Conservation (phyloP, 1,139 yeast species). For the Suhomyces panamericanus region DNA sequence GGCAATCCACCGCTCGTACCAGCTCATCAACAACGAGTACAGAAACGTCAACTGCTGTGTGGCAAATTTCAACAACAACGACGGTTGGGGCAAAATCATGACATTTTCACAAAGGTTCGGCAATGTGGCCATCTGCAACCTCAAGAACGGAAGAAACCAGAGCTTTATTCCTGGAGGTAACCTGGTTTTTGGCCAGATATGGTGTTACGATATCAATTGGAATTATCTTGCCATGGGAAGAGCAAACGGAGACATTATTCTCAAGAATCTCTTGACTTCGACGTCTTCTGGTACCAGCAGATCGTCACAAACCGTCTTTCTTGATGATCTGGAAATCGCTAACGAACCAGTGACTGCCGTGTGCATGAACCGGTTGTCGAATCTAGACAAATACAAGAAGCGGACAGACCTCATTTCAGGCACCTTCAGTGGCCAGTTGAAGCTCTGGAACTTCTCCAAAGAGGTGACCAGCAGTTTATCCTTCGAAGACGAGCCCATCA, state of each 20-base stretch:
- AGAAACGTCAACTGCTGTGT: constrained; percentile 30
- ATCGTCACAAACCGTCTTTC: constrained; percentile 23
- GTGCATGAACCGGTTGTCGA: constrained; percentile 20
- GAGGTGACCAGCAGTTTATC: constrained; percentile 13
- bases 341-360: constrained; percentile 22
- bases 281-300: constrained; percentile 32
- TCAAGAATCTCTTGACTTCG: constrained; percentile 37
- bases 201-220: constrained; percentile 34
- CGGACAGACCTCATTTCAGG: constrained; percentile 32
- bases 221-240: constrained; percentile 35
- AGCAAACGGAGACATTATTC: constrained; percentile 29
- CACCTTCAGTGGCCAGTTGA: constrained; percentile 26
- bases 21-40: constrained; percentile 28
- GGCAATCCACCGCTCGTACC: constrained; percentile 33
- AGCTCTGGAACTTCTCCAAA: constrained; percentile 33
- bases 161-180: constrained; percentile 44
- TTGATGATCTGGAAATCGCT: constrained; percentile 10
- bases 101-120: constrained; percentile 37
- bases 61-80: constrained; percentile 41
- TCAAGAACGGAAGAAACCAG: constrained; percentile 44
- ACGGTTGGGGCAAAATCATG: constrained; percentile 38
- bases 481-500: constrained; percentile 21
- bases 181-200: constrained; percentile 22
- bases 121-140: constrained; percentile 38
- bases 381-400: constrained; percentile 27